Base-by-base conservation (phyloP, 148 eudicot genomes). In the Nyssa sinensis region DNA sequence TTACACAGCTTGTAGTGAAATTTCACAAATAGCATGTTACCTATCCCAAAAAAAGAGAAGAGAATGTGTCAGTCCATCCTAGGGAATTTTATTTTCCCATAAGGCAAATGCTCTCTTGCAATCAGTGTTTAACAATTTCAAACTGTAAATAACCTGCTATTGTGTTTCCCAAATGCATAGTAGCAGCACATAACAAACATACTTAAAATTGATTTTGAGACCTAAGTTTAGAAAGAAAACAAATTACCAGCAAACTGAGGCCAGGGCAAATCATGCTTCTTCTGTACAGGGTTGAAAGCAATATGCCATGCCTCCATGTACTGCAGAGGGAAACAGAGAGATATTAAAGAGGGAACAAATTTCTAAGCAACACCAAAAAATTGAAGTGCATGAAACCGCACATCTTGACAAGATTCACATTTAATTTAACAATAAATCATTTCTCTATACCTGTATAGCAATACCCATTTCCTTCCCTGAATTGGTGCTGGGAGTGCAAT, bases 221-320 rank as follows among this genome's bases (percentile, higher is more conserved):
- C 0, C 23, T 17, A 19, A 55, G 51, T 44, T 44, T 7, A 37
- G 19, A 19, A 39, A 39, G 11, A 44, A 44, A 44, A 19, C 17
- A 70, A 53, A 12, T 30, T 92, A 95, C 98, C 98, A 95, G 92
- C 78, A 95, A 79, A 71, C 96, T 88, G 39, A 80, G 85, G 58
- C 98, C 98, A 73, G 92, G 88, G 78, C 89, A 90, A 25, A 90
- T 82, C 82, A 79, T 65, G 87, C 96, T 95, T 80, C 95, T 95
- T 77, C 97, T 84, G 64, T 95, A 95, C 7, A 95, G 87, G 31
- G 97, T 92, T 65, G 92, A 84, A 60, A 95, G 91, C 34, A 97
- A 92, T 80, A 95, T 92, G 7, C 98, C 98, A 79, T 95, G 96
- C 84, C 86, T 90, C 96, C 96, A 90, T 35, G 98, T 95, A 79